Evolutionary conservation across 805 yeast genomes (phyloP), one percentile per base, ranked within the genome.

Genomic region (Candida quercuum): DNA sequence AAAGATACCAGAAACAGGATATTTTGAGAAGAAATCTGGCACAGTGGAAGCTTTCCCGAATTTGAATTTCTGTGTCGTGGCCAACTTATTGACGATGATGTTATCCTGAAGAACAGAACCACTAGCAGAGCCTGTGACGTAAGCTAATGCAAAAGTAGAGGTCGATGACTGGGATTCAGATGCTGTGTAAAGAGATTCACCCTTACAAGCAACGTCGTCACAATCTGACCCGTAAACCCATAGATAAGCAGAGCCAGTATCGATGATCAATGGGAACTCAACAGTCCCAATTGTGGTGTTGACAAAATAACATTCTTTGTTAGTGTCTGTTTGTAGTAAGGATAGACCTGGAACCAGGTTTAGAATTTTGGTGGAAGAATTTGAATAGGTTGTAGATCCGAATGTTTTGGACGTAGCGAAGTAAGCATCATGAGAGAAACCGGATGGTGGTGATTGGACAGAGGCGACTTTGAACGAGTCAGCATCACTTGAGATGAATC

Each of bases 221-320:
- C 86, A 79, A 27, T 68, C 56, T 1, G 64, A 53, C 33, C 74
- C 77, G 51, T 76, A 78, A 4, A 80, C 66, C 86, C 86, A 80
- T 3, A 77, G 52, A 40, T 77, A 71, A 14, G 78, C 77, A 20
- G 82, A 75, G 6, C 83, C 86, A 0, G 86, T 80, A 54, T 80
- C 86, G 14, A 80, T 58, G 15, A 80, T 64, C 28, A 80, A 57
- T 5, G 74, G 74, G 46, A 68, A 76, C 23, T 60, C 59, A n/a
- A 53, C 52, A n/a, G 62, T 47, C 17, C 61, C 66, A 27, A 69
- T 57, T 12, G 66, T 64, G 22, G 67, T 59, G 42, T 69, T 60
- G 35, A 65, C 58, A 32, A 49, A 66, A 38, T 58, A 69, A n/a
- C 71, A 64, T 37, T 61, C 59, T 26, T 47, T 49, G 39, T 53